Conservation (phyloP, 768 basidiomycete species). For the Tulasnella sp. region DNA sequence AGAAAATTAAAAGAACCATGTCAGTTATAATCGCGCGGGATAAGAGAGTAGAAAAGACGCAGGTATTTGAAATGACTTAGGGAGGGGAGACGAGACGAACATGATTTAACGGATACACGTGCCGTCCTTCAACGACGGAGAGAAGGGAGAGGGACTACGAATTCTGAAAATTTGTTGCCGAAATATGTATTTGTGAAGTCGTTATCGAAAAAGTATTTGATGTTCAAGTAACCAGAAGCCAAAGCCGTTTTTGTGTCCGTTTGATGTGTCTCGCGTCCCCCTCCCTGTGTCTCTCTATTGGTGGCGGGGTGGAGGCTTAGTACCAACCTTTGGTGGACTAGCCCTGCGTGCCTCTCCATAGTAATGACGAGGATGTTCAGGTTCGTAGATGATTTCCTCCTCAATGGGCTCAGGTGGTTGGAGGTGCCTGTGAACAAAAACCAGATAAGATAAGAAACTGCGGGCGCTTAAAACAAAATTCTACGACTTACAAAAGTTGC, state of each 20-base stretch:
- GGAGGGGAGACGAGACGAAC: conserved; percentile 16
- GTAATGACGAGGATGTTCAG: conserved; percentile 14
- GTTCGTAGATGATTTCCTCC: conserved; percentile 18
- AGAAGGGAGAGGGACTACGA: too few species aligned
- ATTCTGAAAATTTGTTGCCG: too few species aligned
- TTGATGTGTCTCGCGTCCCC: conserved; percentile 6
- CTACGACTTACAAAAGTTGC: conserved; percentile 58
- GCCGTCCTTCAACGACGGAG: too few species aligned
- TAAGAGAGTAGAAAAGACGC: not conserved
- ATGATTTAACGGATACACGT: too few species aligned
- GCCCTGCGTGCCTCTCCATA: conserved; percentile 13
- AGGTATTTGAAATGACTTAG: conserved; percentile 6
- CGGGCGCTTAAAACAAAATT: not conserved
- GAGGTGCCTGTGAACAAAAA: conserved; percentile 5
- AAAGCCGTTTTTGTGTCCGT: too few species aligned
- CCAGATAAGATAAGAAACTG: not conserved
- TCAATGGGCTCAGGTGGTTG: conserved; percentile 14
- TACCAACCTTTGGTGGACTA: conserved; percentile 14
- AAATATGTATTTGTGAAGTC: too few species aligned
- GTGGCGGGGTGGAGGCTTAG: conserved; percentile 8
- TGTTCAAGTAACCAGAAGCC: too few species aligned
- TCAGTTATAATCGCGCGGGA: not conserved
- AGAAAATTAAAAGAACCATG: conserved; percentile 10
- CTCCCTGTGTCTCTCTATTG: conserved; percentile 2
- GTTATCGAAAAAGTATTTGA: too few species aligned